Evolutionary conservation across 2,329 filamentous ascomycete species (phyloP).

Genomic region (Pyricularia sp.): DNA sequence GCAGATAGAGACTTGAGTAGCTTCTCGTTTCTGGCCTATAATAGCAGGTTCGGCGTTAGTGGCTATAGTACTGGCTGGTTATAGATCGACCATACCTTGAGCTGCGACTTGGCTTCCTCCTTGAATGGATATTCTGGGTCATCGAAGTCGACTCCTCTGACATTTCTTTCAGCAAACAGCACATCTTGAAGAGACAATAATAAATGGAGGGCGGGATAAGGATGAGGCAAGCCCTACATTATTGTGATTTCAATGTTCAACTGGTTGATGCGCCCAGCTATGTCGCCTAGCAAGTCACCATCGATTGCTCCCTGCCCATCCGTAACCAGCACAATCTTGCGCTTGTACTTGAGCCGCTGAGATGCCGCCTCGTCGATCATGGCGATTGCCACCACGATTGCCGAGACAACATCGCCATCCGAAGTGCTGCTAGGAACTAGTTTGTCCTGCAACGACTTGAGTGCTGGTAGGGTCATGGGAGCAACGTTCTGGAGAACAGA

Average conservation of each 20-base stretch:
- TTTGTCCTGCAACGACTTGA: slow-evolving; percentile 53
- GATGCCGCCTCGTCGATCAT: slow-evolving; percentile 70
- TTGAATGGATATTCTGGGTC: slow-evolving; percentile 83
- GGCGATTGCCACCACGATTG: slow-evolving; percentile 74
- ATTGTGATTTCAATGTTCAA: slow-evolving; percentile 70
- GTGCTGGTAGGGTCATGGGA: slow-evolving; percentile 53
- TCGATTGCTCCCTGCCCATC: slow-evolving; percentile 70
- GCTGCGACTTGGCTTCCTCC: slow-evolving; percentile 70
- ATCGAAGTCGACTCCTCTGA: slow-evolving; percentile 85
- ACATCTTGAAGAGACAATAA: not conserved
- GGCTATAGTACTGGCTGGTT: not conserved
- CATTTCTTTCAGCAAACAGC: not conserved
- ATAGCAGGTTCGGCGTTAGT: slow-evolving; percentile 3
- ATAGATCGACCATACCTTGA: slow-evolving; percentile 45
- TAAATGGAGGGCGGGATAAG: no score
- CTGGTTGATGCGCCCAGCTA: slow-evolving; percentile 64
- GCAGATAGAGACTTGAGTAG: slow-evolving; percentile 57
- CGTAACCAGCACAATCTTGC: slow-evolving; percentile 77
- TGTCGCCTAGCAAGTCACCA: slow-evolving; percentile 58
- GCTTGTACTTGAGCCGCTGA: slow-evolving; percentile 71
- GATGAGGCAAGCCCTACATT: slow-evolving; percentile 46
- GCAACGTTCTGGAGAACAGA: slow-evolving; percentile 63
- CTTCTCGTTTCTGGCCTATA: slow-evolving; percentile 60
- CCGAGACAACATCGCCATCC: slow-evolving; percentile 77
- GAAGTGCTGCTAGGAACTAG: slow-evolving; percentile 61